Evolutionary conservation across 164 flowering plant genomes (phyloP).

Genomic region (Houttuynia cordata): DNA sequence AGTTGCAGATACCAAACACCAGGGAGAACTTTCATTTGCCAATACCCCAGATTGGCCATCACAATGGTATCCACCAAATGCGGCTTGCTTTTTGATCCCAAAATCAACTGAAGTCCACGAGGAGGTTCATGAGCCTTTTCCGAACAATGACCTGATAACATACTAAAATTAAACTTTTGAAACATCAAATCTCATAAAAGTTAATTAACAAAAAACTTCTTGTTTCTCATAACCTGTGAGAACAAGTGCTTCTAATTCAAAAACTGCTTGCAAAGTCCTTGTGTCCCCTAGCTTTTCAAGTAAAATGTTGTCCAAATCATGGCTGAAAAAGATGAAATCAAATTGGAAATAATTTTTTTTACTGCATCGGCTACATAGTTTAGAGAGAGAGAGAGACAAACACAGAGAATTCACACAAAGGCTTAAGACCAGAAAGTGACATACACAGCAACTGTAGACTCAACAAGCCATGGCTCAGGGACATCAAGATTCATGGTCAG

Average conservation of each 20-base stretch:
- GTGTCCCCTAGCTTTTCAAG: conserved; percentile 90
- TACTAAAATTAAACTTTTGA: neutral
- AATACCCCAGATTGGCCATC: conserved; percentile 95
- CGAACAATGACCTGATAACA: conserved; percentile 75
- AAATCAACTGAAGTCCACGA: conserved; percentile 90
- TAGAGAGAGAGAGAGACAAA: neutral
- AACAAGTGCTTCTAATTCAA: conserved; percentile 92
- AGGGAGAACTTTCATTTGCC: conserved; percentile 98
- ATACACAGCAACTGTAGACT: conserved; percentile 92
- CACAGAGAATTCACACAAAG: neutral
- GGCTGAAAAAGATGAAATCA: conserved; percentile 30
- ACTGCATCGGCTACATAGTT: neutral
- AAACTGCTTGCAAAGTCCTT: conserved; percentile 84
- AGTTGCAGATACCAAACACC: conserved; percentile 96
- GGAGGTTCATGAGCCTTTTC: conserved; percentile 98
- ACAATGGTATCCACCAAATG: conserved; percentile 97
- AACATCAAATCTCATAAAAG: too few species aligned
- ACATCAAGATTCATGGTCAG: conserved; percentile 99
- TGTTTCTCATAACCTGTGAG: conserved; percentile 51
- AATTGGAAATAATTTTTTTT: neutral
- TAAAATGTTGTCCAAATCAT: conserved; percentile 95
- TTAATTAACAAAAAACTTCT: too few species aligned
- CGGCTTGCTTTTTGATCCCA: conserved; percentile 72
- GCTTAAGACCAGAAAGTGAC: conserved; percentile 11
- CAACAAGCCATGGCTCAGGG: conserved; percentile 99